phyloP scores from a whole-genome alignment of 495 filamentous ascomycete species.

The Geopyxis carbonaria region DNA sequence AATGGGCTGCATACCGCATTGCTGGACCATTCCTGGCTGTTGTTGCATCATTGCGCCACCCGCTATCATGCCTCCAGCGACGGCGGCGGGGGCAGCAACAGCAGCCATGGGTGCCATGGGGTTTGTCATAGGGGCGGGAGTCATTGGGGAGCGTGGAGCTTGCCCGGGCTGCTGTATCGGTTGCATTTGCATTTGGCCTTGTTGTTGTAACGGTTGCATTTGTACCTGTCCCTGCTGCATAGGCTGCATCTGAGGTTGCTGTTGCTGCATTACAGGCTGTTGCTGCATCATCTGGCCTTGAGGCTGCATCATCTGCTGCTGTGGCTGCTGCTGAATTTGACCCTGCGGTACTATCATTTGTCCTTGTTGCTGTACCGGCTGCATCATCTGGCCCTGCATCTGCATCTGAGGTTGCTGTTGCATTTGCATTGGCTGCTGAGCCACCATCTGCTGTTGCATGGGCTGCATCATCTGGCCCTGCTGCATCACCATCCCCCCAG shows the following conservation, averaged over 20 bases:
- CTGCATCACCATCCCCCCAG: too few relatives aligned
- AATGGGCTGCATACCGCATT: too few relatives aligned
- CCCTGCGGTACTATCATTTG: background rate
- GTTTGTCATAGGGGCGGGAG: too few relatives aligned
- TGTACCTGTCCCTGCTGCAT: background rate
- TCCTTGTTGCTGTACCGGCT: background rate
- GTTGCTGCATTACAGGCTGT: background rate
- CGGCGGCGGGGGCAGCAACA: too few relatives aligned
- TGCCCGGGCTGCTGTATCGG: too few relatives aligned
- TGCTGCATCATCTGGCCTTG: conserved; percentile 1
- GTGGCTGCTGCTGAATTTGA: background rate
- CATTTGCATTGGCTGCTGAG: background rate
- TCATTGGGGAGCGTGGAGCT: too few relatives aligned
- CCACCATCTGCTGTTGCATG: background rate
- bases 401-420: conserved; percentile 1
- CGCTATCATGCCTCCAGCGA: too few relatives aligned
- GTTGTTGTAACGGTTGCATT: background rate
- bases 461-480: too few relatives aligned
- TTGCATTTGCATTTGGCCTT: background rate
- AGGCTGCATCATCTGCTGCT: background rate
- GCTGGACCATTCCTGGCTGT: too few relatives aligned
- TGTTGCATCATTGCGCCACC: background rate
- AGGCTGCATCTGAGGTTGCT: background rate
- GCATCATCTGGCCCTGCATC: background rate
- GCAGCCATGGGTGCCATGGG: too few relatives aligned